Conservation (phyloP, 192 early-diverging fungal genomes). For the Coemansia sp. region DNA sequence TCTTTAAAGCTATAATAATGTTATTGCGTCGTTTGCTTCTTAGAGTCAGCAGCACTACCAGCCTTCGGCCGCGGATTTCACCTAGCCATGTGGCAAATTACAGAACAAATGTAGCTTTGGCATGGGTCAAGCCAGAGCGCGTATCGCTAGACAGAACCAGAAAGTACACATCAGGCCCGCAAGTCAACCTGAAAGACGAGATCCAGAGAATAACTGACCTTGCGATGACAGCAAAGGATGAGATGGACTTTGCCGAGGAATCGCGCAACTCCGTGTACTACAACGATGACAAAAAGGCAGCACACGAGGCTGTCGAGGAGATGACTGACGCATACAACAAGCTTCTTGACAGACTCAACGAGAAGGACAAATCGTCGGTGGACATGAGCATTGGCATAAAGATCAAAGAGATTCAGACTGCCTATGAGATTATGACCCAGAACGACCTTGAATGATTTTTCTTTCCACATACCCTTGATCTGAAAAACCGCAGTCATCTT, state of each 20-base stretch:
- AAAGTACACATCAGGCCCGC: not conserved
- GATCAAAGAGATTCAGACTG: conserved; percentile 53
- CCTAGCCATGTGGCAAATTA: not conserved
- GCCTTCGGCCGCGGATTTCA: not conserved
- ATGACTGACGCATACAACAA: conserved; percentile 30
- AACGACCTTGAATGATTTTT: conserved; percentile 28
- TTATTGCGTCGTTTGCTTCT: not conserved
- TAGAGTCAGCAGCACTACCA: not conserved
- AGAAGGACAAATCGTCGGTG: conserved; percentile 21
- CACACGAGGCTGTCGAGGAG: conserved; percentile 52
- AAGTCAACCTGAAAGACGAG: conserved; percentile 39
- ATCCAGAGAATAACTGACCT: conserved; percentile 50
- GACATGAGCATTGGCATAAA: conserved; percentile 46
- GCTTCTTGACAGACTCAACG: conserved; percentile 28
- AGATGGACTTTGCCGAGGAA: conserved; percentile 55
- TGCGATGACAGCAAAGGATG: conserved; percentile 49
- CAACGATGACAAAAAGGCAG: conserved; percentile 48
- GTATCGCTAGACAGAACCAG: not conserved
- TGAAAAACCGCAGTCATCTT: not conserved
- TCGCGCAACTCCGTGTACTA: conserved; percentile 55
- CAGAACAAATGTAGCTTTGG: not conserved
- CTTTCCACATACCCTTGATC: too few relatives aligned
- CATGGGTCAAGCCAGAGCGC: not conserved
- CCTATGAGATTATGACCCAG: conserved; percentile 52
- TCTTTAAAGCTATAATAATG: not conserved